Conservation (phyloP, 257 asterid species). For the Ligustrum vulgare region DNA sequence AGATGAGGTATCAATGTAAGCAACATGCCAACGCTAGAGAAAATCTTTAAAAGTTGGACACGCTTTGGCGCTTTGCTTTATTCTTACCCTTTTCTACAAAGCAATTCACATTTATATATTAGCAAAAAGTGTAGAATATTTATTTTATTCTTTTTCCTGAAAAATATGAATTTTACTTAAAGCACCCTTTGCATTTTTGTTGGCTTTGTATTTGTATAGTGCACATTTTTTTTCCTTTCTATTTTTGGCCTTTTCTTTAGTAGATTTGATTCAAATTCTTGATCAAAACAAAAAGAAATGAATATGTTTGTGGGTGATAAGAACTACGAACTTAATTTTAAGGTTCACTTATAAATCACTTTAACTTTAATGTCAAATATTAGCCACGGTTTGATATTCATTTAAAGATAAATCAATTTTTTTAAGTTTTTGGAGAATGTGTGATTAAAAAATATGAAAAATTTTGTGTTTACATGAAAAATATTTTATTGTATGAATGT, state of each 20-base stretch:
- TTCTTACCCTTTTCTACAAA: neutral
- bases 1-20: constrained; percentile 16
- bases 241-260: neutral
- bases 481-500: no score
- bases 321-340: neutral
- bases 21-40: constrained; percentile 8
- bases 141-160: neutral
- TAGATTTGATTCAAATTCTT: neutral
- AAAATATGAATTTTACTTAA: neutral
- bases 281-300: neutral
- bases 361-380: neutral
- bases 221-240: neutral
- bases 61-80: neutral
- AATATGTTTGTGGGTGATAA: neutral
- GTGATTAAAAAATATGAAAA: no score
- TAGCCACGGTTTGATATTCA: no score
- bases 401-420: no score
- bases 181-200: neutral
- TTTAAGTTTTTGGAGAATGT: no score
- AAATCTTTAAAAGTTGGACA: neutral
- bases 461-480: no score
- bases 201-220: neutral
- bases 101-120: neutral
- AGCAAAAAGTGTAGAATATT: neutral
- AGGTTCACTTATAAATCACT: neutral